Conservation (phyloP, 768 basidiomycete species). For the Guyanaporus albipodus region DNA sequence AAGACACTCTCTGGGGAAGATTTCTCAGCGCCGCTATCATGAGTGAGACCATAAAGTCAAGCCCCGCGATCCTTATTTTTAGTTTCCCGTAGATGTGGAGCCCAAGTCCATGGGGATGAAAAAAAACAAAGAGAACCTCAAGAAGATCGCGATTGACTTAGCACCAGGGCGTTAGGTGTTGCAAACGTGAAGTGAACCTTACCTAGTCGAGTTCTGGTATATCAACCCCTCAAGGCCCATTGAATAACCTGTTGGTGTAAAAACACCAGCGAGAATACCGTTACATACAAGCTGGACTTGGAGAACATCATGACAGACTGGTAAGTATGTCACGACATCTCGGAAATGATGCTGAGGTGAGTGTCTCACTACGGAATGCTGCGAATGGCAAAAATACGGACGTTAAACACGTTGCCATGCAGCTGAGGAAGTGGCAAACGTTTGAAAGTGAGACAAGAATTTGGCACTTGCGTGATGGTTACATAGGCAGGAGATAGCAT, state of each 20-base stretch:
- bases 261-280: neutral
- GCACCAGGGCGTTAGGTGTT: neutral
- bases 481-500: neutral
- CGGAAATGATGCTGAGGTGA: constrained; percentile 5
- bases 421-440: neutral
- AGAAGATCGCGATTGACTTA: neutral
- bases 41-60: constrained; percentile 6
- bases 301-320: constrained; percentile 1
- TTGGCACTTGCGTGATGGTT: constrained; percentile 10
- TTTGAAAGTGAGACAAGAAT: constrained; percentile 18
- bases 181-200: neutral
- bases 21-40: constrained; percentile 7
- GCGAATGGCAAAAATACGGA: neutral
- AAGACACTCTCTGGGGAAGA: neutral
- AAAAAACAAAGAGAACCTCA: too few relatives aligned
- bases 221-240: neutral
- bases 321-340: neutral
- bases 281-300: constrained; percentile 3
- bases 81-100: neutral
- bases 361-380: constrained; percentile 16
- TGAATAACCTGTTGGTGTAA: neutral
- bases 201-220: neutral
- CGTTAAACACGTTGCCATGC: neutral
- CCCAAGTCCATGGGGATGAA: neutral
- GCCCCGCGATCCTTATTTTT: constrained; percentile 8